Evolutionary conservation across 257 asterid species (phyloP), one percentile per base, ranked within the genome.

Genomic region (Verbascum thapsus): DNA sequence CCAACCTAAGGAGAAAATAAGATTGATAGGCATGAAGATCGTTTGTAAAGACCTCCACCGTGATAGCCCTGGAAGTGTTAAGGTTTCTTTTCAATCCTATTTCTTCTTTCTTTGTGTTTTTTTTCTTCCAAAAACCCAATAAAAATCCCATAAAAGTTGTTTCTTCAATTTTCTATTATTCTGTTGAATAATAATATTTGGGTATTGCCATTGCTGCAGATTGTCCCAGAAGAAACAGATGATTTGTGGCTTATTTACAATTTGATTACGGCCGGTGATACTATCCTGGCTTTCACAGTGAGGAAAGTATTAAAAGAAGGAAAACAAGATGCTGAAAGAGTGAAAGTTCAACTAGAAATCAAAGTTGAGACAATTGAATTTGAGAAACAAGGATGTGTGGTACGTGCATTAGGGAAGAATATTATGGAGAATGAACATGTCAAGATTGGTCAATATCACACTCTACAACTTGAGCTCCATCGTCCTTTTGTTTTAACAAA

Each of bases 251-350:
- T 83, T 58, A 85, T 87, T 8, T 91, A 88, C 58, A 91, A 91
- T 81, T 72, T 91, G 79, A 91, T 88, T 34, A 83, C 75, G 12
- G 79, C 55, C 74, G 98, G 96, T 17, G 95, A 88, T 53, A 42
- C 80, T 41, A 92, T 91, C 3, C 70, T 85, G 69, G 87, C 92
- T 64, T 72, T 66, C 62, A 88, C 98, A 17, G 90, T 88, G 51
- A 83, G 98, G 96, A 94, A 94, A 76, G 94, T 94, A 61, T 61
- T 94, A 67, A 82, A 98, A 75, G 96, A 94, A 83, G 95, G 96
- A 56, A 87, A 84, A 73, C 77, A 95, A 79, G 96, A 90, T 52
- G 80, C 98, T 53, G 95, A 88, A 64, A 81, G 99, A 69, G 84
- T 94, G 63, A 94, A 90, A 74, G 82, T 90, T 66, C 84, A 76